A percentile compares a stretch with the other conserved stretches of the same genome.
phyloP scores from a whole-genome alignment of 495 filamentous ascomycete species.

The Podospora comata region DNA sequence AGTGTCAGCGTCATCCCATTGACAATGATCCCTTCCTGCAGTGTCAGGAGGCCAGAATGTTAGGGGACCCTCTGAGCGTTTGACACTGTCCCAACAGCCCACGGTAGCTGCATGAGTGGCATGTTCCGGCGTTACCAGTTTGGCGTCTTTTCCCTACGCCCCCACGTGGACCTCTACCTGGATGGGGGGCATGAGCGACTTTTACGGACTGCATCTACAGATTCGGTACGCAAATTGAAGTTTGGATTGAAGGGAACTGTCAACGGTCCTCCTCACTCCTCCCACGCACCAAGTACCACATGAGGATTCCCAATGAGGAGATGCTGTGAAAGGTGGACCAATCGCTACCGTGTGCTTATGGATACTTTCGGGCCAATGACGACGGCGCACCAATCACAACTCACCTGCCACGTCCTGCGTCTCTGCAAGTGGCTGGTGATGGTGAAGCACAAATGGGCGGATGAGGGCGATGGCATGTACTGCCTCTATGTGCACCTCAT shows the following conservation, averaged over 20 bases:
- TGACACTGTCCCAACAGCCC: slow-evolving; percentile 2
- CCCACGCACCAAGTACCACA: background rate
- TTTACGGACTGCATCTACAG: background rate
- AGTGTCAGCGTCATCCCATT: too few species aligned
- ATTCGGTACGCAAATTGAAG: background rate
- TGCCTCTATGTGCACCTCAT: slow-evolving; percentile 2
- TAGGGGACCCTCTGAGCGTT: background rate
- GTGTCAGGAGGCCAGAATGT: background rate
- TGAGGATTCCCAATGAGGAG: background rate
- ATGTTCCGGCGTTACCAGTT: background rate
- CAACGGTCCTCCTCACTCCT: background rate
- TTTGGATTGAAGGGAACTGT: background rate
- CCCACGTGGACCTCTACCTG: background rate
- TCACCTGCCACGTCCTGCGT: slow-evolving; percentile 6
- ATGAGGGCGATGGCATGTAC: slow-evolving; percentile 4
- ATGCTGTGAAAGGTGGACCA: background rate
- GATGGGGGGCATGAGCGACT: too few species aligned
- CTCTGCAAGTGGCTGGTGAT: slow-evolving; percentile 4
- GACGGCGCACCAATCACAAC: background rate
- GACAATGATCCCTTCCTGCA: background rate
- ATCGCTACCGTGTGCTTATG: background rate
- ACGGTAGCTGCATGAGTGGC: background rate
- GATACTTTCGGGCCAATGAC: background rate
- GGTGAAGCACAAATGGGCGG: background rate
- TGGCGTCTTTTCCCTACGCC: background rate